Evolutionary conservation across 73 alveolate species (phyloP).

Genomic region (Blepharisma stoltei): DNA sequence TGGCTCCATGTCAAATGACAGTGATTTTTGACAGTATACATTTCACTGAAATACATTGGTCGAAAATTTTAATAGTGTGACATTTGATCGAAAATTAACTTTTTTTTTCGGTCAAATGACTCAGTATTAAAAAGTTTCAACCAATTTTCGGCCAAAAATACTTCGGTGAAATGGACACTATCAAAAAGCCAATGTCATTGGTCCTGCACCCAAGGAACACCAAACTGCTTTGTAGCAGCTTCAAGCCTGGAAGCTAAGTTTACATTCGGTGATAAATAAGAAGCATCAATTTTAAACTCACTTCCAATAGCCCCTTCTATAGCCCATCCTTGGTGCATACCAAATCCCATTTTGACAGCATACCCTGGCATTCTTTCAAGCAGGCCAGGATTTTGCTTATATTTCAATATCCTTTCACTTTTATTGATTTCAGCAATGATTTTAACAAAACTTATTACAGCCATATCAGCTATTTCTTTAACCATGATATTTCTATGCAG

Average conservation of each 20-base stretch:
- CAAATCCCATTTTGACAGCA: constrained; percentile 84
- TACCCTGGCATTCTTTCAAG: constrained; percentile 60
- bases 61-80: no score
- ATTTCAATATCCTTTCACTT: constrained; percentile 68
- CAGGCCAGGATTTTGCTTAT: constrained; percentile 47
- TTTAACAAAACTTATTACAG: constrained; percentile 56
- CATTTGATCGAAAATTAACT: no score
- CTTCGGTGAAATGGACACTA: no score
- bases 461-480: constrained; percentile 13
- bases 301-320: constrained; percentile 88
- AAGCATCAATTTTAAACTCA: constrained; percentile 74
- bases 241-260: constrained; percentile 75
- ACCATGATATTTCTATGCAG: constrained; percentile 17
- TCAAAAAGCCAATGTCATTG: no score
- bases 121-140: no score
- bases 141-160: no score
- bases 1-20: no score
- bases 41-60: no score
- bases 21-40: no score
- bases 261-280: constrained; percentile 71
- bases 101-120: no score
- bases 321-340: constrained; percentile 91
- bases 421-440: constrained; percentile 76
- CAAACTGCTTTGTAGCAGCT: constrained; percentile 78
- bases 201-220: no score